A percentile compares a stretch with the other conserved stretches of the same genome.
phyloP scores from a whole-genome alignment of 2,329 filamentous ascomycete genomes.

The Arthrobotrys conoides region DNA sequence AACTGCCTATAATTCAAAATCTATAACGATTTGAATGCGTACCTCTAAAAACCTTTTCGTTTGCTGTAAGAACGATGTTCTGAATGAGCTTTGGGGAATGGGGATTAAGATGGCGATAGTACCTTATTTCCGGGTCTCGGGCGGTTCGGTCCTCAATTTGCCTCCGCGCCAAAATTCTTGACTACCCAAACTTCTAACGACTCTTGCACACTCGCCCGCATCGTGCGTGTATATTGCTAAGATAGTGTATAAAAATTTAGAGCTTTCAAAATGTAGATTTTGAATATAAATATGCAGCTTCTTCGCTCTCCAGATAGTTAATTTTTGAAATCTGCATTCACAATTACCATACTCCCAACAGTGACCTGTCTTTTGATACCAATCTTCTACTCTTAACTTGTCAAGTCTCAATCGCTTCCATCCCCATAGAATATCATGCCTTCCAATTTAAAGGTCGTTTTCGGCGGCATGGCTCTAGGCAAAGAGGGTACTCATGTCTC shows the following conservation, averaged over 20 bases:
- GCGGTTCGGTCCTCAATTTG: neutral
- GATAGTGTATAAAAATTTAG: no score
- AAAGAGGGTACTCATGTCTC: slow-evolving; percentile 26
- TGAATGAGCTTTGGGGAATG: neutral
- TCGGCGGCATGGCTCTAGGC: slow-evolving; percentile 54
- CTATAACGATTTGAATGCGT: neutral
- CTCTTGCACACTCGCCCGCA: no score
- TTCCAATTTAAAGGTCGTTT: slow-evolving; percentile 49
- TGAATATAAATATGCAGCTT: neutral
- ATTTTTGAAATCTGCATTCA: neutral
- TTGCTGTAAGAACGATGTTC: no score
- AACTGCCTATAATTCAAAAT: neutral
- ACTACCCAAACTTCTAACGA: no score
- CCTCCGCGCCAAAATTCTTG: neutral
- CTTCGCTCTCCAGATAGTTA: no score
- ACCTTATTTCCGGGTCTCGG: slow-evolving; percentile 2
- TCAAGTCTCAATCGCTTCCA: neutral
- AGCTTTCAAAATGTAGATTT: no score
- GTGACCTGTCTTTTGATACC: neutral
- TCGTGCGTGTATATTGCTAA: no score
- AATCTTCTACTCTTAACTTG: neutral
- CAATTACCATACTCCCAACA: neutral
- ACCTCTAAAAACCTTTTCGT: no score
- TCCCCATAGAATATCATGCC: slow-evolving; percentile 26
- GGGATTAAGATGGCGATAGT: neutral